Conservation (phyloP, 148 eudicot species). For the Silene uniflora region DNA sequence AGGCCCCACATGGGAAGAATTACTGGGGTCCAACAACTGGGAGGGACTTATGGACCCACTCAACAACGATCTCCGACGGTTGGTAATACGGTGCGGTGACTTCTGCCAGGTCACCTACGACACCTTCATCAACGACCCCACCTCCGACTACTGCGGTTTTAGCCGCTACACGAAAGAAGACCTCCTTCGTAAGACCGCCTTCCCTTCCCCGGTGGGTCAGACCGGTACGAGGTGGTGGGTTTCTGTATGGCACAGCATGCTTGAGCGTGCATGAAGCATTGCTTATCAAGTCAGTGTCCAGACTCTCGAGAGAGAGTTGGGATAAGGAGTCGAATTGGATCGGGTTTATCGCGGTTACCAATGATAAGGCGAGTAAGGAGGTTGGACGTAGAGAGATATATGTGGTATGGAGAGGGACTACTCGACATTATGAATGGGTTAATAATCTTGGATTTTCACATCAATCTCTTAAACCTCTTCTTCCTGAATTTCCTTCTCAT, state of each 20-base stretch:
- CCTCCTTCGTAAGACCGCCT: slow-evolving; percentile 22
- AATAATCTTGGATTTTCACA: slow-evolving; percentile 40
- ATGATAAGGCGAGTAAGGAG: slow-evolving; percentile 29
- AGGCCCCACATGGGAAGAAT: slow-evolving; percentile 20
- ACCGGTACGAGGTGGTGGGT: slow-evolving; percentile 38
- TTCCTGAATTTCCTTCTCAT: slow-evolving; percentile 8
- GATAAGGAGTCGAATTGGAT: slow-evolving; percentile 67
- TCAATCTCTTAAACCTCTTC: slow-evolving; percentile 32
- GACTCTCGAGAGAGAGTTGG: slow-evolving; percentile 46
- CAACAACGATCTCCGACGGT: slow-evolving; percentile 45
- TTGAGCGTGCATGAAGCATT: slow-evolving; percentile 40
- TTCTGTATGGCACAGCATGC: slow-evolving; percentile 55
- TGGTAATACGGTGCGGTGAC: slow-evolving; percentile 74
- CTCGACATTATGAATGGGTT: slow-evolving; percentile 56
- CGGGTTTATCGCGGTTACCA: slow-evolving; percentile 49
- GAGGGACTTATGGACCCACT: slow-evolving; percentile 57
- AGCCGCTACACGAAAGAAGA: slow-evolving; percentile 28
- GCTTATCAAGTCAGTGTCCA: slow-evolving; percentile 34
- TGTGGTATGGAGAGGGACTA: slow-evolving; percentile 56
- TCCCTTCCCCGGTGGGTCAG: slow-evolving; percentile 23
- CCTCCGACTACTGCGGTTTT: slow-evolving; percentile 33
- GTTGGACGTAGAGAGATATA: slow-evolving; percentile 50
- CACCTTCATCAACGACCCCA: slow-evolving; percentile 36
- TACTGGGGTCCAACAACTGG: slow-evolving; percentile 61
- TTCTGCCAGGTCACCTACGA: slow-evolving; percentile 77